Percentiles rank a stretch among this genome's conserved stretches.
These are phyloP conservation scores for Trichoderma sp. DNA, from an alignment of 2,329 filamentous ascomycete genomes.

Conservation along the genomic window DNA sequence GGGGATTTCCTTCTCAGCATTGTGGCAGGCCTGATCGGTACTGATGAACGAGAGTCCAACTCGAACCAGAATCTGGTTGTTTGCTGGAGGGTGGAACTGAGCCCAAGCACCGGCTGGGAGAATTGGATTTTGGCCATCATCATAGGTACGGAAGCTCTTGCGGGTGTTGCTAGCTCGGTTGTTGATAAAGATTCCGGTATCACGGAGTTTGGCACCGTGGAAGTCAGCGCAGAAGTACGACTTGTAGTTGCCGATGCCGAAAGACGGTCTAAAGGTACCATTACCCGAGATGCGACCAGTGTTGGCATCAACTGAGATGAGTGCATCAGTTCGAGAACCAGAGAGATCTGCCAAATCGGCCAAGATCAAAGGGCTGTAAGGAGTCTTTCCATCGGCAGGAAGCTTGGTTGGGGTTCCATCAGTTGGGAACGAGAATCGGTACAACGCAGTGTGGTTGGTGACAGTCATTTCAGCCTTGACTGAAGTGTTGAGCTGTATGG, in stretches of 20 bases:
- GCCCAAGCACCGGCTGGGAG: slow-evolving; percentile 59
- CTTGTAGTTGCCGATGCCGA: slow-evolving; percentile 59
- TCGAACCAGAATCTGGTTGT: slow-evolving; percentile 58
- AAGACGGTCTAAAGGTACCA: slow-evolving; percentile 60
- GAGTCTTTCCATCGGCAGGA: slow-evolving; percentile 13
- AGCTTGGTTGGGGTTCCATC: slow-evolving; percentile 28
- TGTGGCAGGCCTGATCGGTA: slow-evolving; percentile 65
- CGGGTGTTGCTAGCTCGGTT: slow-evolving; percentile 48
- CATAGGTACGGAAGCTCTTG: slow-evolving; percentile 41
- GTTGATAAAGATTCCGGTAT: slow-evolving; percentile 60
- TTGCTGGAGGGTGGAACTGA: slow-evolving; percentile 51
- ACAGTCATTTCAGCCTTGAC: slow-evolving; percentile 65
- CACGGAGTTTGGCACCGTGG: slow-evolving; percentile 50
- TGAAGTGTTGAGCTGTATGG: slow-evolving; percentile 55
- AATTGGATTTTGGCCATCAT: slow-evolving; percentile 29
- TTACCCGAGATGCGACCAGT: slow-evolving; percentile 60
- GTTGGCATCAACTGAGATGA: slow-evolving; percentile 38
- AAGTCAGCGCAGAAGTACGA: slow-evolving; percentile 65
- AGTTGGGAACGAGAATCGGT: slow-evolving; percentile 59
- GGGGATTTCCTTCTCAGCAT: slow-evolving; percentile 69
- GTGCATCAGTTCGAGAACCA: slow-evolving; percentile 29
- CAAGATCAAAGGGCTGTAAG: slow-evolving; percentile 53
- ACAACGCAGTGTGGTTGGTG: slow-evolving; percentile 60
- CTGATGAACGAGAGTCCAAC: slow-evolving; percentile 75
- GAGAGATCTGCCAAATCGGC: slow-evolving; percentile 60